phyloP scores from a whole-genome alignment of 768 basidiomycete genomes.

The Rhizopogon roseolus region DNA sequence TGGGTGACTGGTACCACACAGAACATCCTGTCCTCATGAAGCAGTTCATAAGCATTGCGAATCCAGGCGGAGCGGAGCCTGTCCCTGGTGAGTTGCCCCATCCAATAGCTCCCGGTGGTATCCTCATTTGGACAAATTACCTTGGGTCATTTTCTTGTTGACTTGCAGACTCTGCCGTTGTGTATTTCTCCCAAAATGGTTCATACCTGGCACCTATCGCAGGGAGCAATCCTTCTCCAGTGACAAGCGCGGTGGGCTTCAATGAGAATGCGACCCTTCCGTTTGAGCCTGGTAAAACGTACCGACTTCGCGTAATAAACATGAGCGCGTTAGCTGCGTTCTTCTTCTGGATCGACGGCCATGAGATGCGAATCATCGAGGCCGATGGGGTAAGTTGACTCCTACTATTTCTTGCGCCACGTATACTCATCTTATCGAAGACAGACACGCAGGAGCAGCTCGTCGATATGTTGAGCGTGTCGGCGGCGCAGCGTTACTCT shows the following conservation, averaged over 20 bases:
- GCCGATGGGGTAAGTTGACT: slow-evolving; percentile 64
- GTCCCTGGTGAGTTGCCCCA: slow-evolving; percentile 58
- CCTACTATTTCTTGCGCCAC: background rate
- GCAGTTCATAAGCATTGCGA: slow-evolving; percentile 62
- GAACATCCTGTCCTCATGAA: slow-evolving; percentile 60
- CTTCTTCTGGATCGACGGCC: slow-evolving; percentile 88
- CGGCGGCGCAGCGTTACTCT: slow-evolving; percentile 92
- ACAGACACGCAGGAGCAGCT: slow-evolving; percentile 74
- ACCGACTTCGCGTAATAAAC: slow-evolving; percentile 86
- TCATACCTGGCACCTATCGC: slow-evolving; percentile 61
- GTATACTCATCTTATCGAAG: slow-evolving; percentile 27
- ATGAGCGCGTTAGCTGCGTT: slow-evolving; percentile 70
- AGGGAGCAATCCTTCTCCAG: slow-evolving; percentile 40
- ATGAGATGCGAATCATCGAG: slow-evolving; percentile 81
- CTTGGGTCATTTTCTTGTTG: background rate
- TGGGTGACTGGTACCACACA: slow-evolving; percentile 92
- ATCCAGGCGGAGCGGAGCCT: slow-evolving; percentile 86
- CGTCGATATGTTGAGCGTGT: slow-evolving; percentile 65
- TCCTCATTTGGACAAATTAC: background rate
- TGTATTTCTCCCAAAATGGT: slow-evolving; percentile 79
- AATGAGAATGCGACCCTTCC: slow-evolving; percentile 83
- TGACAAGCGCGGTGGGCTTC: slow-evolving; percentile 65
- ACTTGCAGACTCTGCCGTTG: slow-evolving; percentile 61
- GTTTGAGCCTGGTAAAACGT: slow-evolving; percentile 83
- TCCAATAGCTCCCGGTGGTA: background rate